A percentile compares a stretch with the other conserved stretches of the same genome.
Conservation (phyloP, 768 basidiomycete genomes). For the Suillus brevipes region DNA sequence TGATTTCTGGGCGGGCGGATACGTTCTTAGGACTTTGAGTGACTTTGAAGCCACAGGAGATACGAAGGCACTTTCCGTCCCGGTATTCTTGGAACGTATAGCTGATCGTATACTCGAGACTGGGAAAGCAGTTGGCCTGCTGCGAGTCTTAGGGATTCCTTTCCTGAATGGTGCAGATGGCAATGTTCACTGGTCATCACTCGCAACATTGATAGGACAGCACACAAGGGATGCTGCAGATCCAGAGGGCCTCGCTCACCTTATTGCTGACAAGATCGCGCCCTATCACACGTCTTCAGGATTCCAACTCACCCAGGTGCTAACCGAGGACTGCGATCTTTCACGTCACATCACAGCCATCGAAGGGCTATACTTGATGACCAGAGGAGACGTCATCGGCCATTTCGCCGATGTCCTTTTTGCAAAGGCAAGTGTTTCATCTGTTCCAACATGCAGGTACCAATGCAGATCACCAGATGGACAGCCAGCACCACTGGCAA, state of each 20-base stretch:
- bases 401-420: constrained; percentile 76
- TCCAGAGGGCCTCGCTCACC: constrained; percentile 57
- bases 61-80: constrained; percentile 37
- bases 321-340: constrained; percentile 67
- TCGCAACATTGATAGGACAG: constrained; percentile 40
- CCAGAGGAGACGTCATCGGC: constrained; percentile 73
- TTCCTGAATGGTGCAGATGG: constrained; percentile 26
- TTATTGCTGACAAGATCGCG: constrained; percentile 65
- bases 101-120: constrained; percentile 60
- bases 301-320: constrained; percentile 51
- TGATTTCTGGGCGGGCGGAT: constrained; percentile 81
- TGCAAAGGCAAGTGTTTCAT: constrained; percentile 51
- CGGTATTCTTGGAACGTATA: constrained; percentile 62
- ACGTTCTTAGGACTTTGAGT: constrained; percentile 48
- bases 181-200: constrained; percentile 42
- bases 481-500: constrained; percentile 66
- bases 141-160: constrained; percentile 51
- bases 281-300: constrained; percentile 56
- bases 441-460: not conserved
- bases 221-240: constrained; percentile 44
- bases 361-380: constrained; percentile 74
- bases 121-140: constrained; percentile 76
- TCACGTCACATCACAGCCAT: constrained; percentile 62
- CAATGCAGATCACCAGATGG: constrained; percentile 56
- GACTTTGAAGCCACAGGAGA: constrained; percentile 27